Evolutionary conservation across 176 grass and related monocot genomes (phyloP).

Genomic region (Paspalum vaginatum): DNA sequence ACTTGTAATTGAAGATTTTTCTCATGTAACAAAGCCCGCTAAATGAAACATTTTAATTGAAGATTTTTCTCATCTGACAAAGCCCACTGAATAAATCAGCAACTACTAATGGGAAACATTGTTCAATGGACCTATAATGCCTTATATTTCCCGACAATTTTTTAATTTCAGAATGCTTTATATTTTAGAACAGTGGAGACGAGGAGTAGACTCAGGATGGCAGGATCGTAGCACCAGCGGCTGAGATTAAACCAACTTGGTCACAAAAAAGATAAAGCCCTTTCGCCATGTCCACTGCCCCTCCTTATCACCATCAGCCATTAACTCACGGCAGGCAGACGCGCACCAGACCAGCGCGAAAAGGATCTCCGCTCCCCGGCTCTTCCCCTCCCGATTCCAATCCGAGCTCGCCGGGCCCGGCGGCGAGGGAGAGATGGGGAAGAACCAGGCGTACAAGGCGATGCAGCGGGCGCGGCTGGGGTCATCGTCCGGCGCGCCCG

Average conservation of each 20-base stretch:
- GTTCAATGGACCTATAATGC: no score
- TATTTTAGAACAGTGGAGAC: no score
- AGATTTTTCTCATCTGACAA: no score
- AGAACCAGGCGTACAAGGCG: conserved; percentile 99
- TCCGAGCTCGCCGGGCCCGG: background rate
- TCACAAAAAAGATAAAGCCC: conserved; percentile 1
- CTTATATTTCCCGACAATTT: no score
- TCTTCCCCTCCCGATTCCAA: conserved; percentile 41
- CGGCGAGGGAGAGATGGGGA: conserved; percentile 65
- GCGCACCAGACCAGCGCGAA: conserved; percentile 15
- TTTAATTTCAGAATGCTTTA: no score
- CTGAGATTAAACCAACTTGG: background rate
- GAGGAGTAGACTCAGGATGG: no score
- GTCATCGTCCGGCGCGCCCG: conserved; percentile 71
- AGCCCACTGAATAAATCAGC: no score
- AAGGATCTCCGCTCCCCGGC: conserved; percentile 28
- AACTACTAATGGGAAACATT: no score
- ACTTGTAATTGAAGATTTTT: no score
- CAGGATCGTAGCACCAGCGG: background rate
- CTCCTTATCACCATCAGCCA: conserved; percentile 35
- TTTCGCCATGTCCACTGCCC: background rate
- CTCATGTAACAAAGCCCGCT: no score
- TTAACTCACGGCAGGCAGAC: conserved; percentile 30
- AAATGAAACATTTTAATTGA: no score
- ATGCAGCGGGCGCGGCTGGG: conserved; percentile 94